Evolutionary conservation across 1,284 basidiomycete species (phyloP), one percentile per base, ranked within the genome.

Genomic region (Stygiomarasmius scandens): DNA sequence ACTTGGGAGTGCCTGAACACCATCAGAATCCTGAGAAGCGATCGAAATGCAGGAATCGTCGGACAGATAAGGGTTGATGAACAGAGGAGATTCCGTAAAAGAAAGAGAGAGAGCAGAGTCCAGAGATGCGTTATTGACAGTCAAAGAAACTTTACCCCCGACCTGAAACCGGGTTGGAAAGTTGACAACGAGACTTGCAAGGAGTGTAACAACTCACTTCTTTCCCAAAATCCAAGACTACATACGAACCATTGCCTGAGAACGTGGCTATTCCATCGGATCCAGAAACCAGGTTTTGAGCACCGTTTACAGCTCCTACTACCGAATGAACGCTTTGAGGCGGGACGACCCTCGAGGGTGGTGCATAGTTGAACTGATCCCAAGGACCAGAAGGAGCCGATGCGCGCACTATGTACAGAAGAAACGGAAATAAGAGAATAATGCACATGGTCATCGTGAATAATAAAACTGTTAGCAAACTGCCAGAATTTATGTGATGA

Each of bases 291-390:
- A 81, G 69, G 49, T 67, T 64, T 0, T 71, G 29, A 4, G 74
- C 70, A 38, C 69, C 67, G 2, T 52, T 45, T 6, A 80, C 74
- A 0, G 58, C 41, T 2, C 79, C 79, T 23, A 68, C 61, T 1
- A 66, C 58, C 3, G 66, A 62, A 55, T 67, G 72, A 12, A 80
- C 61, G n/a, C 67, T 61, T 2, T 61, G 64, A 8, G 80, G 77
- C 16, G 60, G 66, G 2, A 81, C 76, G 1, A 67, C 74, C 57
- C 71, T 71, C 20, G 71, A 74, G 1, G 66, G 58, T 0, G 80
- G 79, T 0, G 79, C 78, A 48, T 71, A 77, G 63, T 79, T 81
- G 67, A 81, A 81, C 10, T 64, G 63, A 58, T 80, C 77, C 80
- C 79, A 81, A 38, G 78, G 75, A 8, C 78, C 78, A 22, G 55